phyloP scores from a whole-genome alignment of 768 basidiomycete species.

The Agaricus subrufescens region DNA sequence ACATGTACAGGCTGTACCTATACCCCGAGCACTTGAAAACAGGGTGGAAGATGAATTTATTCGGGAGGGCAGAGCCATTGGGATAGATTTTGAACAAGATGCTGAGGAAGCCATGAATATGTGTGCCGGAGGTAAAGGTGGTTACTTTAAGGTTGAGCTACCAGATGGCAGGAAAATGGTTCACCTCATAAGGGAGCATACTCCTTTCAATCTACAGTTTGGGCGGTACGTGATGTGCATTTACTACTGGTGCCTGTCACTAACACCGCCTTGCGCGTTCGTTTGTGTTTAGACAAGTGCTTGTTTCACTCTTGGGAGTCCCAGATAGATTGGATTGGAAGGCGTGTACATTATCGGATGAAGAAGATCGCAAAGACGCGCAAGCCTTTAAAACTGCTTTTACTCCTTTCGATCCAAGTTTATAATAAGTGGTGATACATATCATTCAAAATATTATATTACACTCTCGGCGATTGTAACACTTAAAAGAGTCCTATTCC shows the following conservation, averaged over 20 bases:
- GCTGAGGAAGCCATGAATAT: slow-evolving; percentile 56
- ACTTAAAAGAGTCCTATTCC: too few species aligned
- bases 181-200: slow-evolving; percentile 73
- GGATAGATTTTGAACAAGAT: slow-evolving; percentile 74
- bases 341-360: slow-evolving; percentile 74
- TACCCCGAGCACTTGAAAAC: slow-evolving; percentile 59
- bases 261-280: slow-evolving; percentile 5
- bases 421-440: not conserved
- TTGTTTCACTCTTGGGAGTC: slow-evolving; percentile 71
- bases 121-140: slow-evolving; percentile 49
- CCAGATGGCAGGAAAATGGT: slow-evolving; percentile 84
- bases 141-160: slow-evolving; percentile 90
- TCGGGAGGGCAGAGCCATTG: slow-evolving; percentile 58
- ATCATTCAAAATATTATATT: not conserved
- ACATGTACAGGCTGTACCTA: slow-evolving; percentile 82
- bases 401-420: slow-evolving; percentile 59
- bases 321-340: slow-evolving; percentile 92
- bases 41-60: slow-evolving; percentile 69
- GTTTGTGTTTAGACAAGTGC: slow-evolving; percentile 56
- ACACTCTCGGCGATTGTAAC: too few species aligned
- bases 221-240: slow-evolving; percentile 63
- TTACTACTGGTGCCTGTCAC: not conserved
- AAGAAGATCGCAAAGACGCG: slow-evolving; percentile 82
- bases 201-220: slow-evolving; percentile 88
- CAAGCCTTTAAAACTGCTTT: slow-evolving; percentile 83